Evolutionary conservation across 192 early-diverging fungal genomes (phyloP).

Genomic region (Gryganskiella cystojenkinii): DNA sequence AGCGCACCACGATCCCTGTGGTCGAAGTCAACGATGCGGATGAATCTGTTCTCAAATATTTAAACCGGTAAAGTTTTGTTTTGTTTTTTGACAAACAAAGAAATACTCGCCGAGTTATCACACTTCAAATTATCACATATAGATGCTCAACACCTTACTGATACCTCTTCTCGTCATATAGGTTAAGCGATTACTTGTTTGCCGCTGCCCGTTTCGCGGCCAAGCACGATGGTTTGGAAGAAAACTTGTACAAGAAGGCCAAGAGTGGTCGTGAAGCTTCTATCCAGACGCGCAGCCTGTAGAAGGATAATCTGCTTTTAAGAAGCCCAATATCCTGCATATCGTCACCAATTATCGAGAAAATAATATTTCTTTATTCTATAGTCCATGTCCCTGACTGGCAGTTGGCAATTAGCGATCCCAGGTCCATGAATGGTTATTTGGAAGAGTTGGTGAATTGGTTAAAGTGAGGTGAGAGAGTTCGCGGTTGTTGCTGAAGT

Average conservation of each 20-base stretch:
- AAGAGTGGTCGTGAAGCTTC: constrained; percentile 52
- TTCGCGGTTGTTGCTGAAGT: not conserved
- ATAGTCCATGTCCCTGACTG: not conserved
- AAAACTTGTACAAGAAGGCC: constrained; percentile 79
- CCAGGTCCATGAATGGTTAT: too few relatives aligned
- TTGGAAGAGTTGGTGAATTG: too few relatives aligned
- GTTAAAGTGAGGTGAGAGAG: not conserved
- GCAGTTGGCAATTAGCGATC: too few relatives aligned
- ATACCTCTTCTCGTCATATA: too few relatives aligned
- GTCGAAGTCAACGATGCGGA: constrained; percentile 68
- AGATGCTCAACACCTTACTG: too few relatives aligned
- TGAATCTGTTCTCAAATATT: constrained; percentile 68
- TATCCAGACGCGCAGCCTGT: constrained; percentile 25
- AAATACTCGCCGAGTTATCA: too few relatives aligned
- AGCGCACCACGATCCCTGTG: constrained; percentile 82
- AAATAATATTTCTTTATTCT: not conserved
- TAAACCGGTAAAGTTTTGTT: constrained; percentile 66
- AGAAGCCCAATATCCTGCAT: not conserved
- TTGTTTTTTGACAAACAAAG: not conserved
- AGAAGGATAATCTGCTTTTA: too few relatives aligned
- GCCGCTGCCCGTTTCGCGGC: constrained; percentile 87
- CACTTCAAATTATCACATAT: too few relatives aligned
- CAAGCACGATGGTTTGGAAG: constrained; percentile 71
- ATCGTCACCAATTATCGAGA: not conserved
- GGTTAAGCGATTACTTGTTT: constrained; percentile 92